These are phyloP conservation scores for Iris pallida DNA, from an alignment of 116 monocot species.

Conservation along the genomic window DNA sequence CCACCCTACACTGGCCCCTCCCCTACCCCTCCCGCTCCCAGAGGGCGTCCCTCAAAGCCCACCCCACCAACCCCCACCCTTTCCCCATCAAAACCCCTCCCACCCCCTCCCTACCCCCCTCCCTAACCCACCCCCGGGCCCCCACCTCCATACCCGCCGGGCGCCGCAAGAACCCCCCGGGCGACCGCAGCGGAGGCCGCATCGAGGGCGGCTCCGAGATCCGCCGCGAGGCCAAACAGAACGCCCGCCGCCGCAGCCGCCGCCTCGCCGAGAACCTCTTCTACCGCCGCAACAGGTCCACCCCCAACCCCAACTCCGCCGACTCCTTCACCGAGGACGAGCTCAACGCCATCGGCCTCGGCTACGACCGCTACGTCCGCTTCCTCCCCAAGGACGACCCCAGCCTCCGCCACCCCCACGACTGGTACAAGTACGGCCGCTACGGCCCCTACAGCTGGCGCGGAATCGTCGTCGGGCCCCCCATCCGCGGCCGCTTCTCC, in stretches of 20 bases:
- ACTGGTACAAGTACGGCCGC: conserved; percentile 93
- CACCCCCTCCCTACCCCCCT: conserved; percentile 3
- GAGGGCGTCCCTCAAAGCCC: conserved; percentile 6
- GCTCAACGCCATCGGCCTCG: conserved; percentile 85
- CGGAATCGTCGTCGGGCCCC: conserved; percentile 82
- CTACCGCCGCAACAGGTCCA: conserved; percentile 47
- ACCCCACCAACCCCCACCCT: neutral
- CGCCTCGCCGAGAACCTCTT: conserved; percentile 67
- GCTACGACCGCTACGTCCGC: conserved; percentile 86
- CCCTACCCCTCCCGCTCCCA: neutral
- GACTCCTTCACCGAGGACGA: conserved; percentile 84
- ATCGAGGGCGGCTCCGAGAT: conserved; percentile 83
- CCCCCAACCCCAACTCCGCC: conserved; percentile 26
- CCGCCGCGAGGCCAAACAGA: conserved; percentile 63
- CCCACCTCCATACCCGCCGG: conserved; percentile 41
- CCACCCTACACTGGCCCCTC: neutral
- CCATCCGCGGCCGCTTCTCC: conserved; percentile 86
- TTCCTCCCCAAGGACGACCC: conserved; percentile 84
- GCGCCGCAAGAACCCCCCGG: conserved; percentile 77
- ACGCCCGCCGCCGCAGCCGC: conserved; percentile 51
- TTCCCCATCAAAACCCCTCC: conserved; percentile 2
- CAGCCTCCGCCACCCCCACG: conserved; percentile 73
- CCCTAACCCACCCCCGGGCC: neutral
- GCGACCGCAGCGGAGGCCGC: conserved; percentile 43
- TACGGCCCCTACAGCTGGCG: conserved; percentile 95